Percentiles rank a stretch among this genome's conserved stretches.
Evolutionary conservation across 23 red algal genomes (phyloP).

Genomic region (Gracilaria gracilis): DNA sequence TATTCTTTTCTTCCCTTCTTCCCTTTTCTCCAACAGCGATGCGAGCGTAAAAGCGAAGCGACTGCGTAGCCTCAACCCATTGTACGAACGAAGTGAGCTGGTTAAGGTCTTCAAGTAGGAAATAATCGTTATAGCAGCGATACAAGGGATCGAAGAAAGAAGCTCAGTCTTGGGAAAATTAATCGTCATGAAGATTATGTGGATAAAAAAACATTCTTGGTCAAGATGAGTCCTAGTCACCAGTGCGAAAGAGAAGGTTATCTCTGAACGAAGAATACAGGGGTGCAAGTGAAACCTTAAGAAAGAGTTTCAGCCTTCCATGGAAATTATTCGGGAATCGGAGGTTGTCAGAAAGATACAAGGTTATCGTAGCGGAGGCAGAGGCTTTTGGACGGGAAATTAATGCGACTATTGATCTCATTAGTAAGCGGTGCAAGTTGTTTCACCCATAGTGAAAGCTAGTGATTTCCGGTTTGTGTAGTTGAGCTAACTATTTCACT

Average conservation of each 20-base stretch:
- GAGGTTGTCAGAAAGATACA: neutral
- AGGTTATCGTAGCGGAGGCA: conserved; percentile 3
- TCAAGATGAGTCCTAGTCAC: neutral
- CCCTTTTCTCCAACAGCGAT: no score
- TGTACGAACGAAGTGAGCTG: no score
- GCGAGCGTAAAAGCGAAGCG: no score
- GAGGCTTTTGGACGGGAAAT: conserved; percentile 18
- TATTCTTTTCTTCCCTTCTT: no score
- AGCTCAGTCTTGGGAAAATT: neutral
- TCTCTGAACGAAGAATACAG: conserved; percentile 18
- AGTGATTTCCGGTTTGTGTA: neutral
- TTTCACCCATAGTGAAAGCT: neutral
- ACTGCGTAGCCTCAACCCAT: no score
- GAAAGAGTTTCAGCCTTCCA: conserved; percentile 14
- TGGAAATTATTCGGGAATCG: neutral
- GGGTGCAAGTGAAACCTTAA: neutral
- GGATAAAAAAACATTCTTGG: neutral
- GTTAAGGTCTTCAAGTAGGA: no score
- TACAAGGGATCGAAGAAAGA: neutral
- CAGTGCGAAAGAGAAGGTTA: neutral
- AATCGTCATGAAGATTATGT: neutral
- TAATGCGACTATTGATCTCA: conserved; percentile 4
- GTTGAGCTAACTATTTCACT: neutral
- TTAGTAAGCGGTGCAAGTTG: conserved; percentile 3
- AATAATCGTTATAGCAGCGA: neutral